Percentiles rank a stretch among this genome's conserved stretches.
phyloP scores from a whole-genome alignment of 202 grass and related monocot species.

The Hordeum pubiflorum region DNA sequence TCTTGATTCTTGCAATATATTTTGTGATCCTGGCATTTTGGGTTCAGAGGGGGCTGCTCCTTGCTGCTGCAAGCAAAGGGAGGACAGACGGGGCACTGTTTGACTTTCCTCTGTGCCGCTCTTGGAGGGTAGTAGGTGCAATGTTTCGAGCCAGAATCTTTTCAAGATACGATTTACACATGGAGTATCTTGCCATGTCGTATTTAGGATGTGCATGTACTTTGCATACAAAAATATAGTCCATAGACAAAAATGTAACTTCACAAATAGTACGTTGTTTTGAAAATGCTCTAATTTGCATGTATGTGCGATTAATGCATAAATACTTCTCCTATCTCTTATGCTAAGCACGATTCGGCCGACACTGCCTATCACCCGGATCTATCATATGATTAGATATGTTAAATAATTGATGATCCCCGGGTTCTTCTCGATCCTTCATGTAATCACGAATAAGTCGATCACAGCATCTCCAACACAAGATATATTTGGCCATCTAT shows the following conservation, averaged over 20 bases:
- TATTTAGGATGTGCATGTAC: neutral
- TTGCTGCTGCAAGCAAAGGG: neutral
- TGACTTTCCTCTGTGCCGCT: slow-evolving; percentile 30
- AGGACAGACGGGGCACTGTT: slow-evolving; percentile 6
- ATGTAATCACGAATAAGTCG: neutral
- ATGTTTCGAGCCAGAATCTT: slow-evolving; percentile 12
- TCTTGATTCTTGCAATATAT: slow-evolving; percentile 1
- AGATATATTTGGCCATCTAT: too few relatives aligned
- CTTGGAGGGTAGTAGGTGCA: neutral
- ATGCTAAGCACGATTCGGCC: neutral
- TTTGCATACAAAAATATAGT: neutral
- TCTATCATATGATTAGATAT: neutral
- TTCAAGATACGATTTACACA: neutral
- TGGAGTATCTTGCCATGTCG: neutral
- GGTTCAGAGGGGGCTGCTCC: neutral
- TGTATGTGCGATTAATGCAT: too few relatives aligned
- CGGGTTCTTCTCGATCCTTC: neutral
- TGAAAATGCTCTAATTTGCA: neutral
- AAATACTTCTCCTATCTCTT: neutral
- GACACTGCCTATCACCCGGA: neutral
- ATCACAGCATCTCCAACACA: neutral
- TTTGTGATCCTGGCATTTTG: neutral
- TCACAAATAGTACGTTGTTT: neutral
- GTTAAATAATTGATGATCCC: neutral
- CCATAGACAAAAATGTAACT: neutral